These are phyloP conservation scores for Fusarium succisae DNA, from an alignment of 2,329 filamentous ascomycete genomes.

Conservation along the genomic window DNA sequence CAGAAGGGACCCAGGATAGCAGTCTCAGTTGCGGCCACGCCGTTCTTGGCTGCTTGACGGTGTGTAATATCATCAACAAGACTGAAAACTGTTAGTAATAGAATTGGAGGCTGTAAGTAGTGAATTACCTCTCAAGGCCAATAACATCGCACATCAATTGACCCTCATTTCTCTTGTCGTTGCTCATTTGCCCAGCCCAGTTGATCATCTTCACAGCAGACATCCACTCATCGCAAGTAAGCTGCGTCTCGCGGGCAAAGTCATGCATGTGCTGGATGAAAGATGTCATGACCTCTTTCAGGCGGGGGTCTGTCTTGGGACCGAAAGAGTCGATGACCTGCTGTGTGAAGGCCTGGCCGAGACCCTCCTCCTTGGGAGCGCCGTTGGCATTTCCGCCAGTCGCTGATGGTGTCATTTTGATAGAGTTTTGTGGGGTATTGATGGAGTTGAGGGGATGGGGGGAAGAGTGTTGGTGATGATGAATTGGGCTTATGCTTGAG, in stretches of 20 bases:
- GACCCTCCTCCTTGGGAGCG: slow-evolving; percentile 29
- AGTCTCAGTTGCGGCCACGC: slow-evolving; percentile 70
- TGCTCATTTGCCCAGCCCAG: slow-evolving; percentile 74
- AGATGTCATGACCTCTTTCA: slow-evolving; percentile 72
- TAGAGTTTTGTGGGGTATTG: not conserved
- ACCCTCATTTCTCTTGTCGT: slow-evolving; percentile 75
- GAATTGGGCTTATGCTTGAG: not conserved
- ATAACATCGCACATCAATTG: slow-evolving; percentile 78
- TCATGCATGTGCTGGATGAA: slow-evolving; percentile 82
- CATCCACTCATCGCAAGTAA: slow-evolving; percentile 85
- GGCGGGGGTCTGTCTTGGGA: slow-evolving; percentile 73
- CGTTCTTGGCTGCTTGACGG: slow-evolving; percentile 58
- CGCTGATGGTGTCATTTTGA: slow-evolving; percentile 47
- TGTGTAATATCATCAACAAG: slow-evolving; percentile 85
- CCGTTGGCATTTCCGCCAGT: slow-evolving; percentile 54
- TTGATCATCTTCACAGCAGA: slow-evolving; percentile 68
- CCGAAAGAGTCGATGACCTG: slow-evolving; percentile 79
- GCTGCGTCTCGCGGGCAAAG: slow-evolving; percentile 80
- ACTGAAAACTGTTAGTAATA: slow-evolving; percentile 37
- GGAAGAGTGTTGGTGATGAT: not conserved
- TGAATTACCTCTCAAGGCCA: slow-evolving; percentile 70
- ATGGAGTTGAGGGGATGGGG: not conserved
- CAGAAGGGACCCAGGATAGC: slow-evolving; percentile 89
- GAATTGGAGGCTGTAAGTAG: fast-evolving
- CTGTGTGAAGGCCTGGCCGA: slow-evolving; percentile 70